Evolutionary conservation across 306 rosid species (phyloP).

Genomic region (Fragaria ananassa): DNA sequence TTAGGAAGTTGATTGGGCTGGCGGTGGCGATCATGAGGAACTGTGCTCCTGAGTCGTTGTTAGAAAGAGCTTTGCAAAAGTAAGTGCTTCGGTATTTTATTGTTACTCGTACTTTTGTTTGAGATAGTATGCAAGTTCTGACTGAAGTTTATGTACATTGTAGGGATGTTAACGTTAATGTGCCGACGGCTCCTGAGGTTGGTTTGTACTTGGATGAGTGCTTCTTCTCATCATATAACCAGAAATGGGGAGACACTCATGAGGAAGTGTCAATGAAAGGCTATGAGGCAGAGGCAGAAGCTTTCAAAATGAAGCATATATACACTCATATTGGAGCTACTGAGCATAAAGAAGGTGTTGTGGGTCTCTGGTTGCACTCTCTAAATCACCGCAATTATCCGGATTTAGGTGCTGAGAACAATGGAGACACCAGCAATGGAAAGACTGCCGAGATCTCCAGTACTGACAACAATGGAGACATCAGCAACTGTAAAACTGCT

Average conservation of each 20-base stretch:
- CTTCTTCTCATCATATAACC: conserved; percentile 73
- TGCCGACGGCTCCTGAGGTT: conserved; percentile 98
- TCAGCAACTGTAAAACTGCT: neutral
- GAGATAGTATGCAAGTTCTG: conserved; percentile 6
- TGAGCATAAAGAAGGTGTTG: conserved; percentile 81
- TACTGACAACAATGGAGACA: neutral
- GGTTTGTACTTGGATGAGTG: conserved; percentile 94
- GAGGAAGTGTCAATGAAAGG: conserved; percentile 83
- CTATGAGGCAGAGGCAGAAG: conserved; percentile 66
- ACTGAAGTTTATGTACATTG: conserved; percentile 9
- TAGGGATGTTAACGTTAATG: conserved; percentile 74
- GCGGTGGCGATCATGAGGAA: conserved; percentile 89
- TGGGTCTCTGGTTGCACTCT: conserved; percentile 88
- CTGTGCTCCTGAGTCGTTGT: conserved; percentile 67
- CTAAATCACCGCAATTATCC: conserved; percentile 87
- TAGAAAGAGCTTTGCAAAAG: conserved; percentile 71
- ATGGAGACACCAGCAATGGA: conserved; percentile 23
- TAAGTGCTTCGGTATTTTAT: conserved; percentile 30
- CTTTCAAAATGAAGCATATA: conserved; percentile 75
- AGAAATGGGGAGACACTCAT: conserved; percentile 90
- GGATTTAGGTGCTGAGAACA: conserved; percentile 39
- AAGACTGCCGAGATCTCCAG: conserved; percentile 8
- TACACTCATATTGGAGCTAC: conserved; percentile 77
- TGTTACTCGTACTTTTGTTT: conserved; percentile 1
- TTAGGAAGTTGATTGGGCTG: conserved; percentile 88